Base-by-base conservation (phyloP, 2,329 filamentous ascomycete species). In the Ramularia collo-cygni region DNA sequence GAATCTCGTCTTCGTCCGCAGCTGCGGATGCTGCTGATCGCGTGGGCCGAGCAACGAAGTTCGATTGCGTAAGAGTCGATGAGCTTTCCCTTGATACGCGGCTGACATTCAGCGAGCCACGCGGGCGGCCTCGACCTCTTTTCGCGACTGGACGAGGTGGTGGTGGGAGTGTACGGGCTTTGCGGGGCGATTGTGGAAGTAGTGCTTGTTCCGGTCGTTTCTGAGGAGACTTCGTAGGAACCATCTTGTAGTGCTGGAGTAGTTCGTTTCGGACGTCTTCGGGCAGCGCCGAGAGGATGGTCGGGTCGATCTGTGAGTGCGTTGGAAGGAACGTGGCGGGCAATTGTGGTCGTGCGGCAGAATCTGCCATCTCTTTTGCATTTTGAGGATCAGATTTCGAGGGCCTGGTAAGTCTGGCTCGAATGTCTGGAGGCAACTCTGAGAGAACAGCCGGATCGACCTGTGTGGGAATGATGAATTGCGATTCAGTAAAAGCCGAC, bases 381-480 rank as follows among this genome's bases (percentile, higher is more conserved):
- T 18, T 28, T 10, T 26, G 40, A 33, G 21, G 21, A 6, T 42
- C 28, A 13, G 28, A 15, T 37, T 29, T 35, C 2, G 37, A 10
- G 21, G 31, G 32, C 1, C 28, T 31, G 12, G 31, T 12, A 21
- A 30, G 4, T 34, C 40, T 12, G 35, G 27, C 3, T 31, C 44
- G 21, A 24, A 24, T 24, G 21, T 24, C 21, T 24, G 18, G 44
- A 37, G 1, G 21, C 17, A 10, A 42, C 24, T n/a, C 35, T 40
- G 8, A 33, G 42, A 12, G 38, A 35, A n/a, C 17, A 34, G n/a
- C n/a, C 24, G 17, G 44, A 57, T 98, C 92, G 2, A 85, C 75
- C 51, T 95, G 85, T 1, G 76, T 76, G 0, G 92, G 92, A 52
- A 98, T 71, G 33, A 96, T 77, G 55, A 98, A 96, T 56, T 98